phyloP scores from a whole-genome alignment of 352 stramenopile species.

The Albugo laibachii region DNA sequence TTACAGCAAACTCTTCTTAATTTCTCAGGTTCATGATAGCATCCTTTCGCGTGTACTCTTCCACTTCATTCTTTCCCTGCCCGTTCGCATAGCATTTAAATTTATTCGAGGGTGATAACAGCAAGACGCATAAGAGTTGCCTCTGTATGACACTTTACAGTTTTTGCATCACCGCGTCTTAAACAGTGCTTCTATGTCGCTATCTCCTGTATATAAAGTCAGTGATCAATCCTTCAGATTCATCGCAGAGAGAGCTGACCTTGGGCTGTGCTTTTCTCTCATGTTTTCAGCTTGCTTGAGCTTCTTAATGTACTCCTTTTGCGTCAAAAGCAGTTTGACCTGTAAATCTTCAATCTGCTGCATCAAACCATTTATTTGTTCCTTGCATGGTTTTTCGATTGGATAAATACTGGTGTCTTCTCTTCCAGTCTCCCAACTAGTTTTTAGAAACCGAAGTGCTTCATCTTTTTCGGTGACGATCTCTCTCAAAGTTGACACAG shows the following conservation, averaged over 20 bases:
- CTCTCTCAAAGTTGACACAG: slow-evolving; percentile 23
- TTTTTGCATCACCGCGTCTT: slow-evolving; percentile 57
- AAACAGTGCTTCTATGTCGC: slow-evolving; percentile 50
- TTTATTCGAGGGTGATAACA: no score
- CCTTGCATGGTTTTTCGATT: slow-evolving; percentile 48
- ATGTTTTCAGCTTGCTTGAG: slow-evolving; percentile 51
- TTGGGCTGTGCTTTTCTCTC: slow-evolving; percentile 40
- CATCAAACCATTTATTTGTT: slow-evolving; percentile 59
- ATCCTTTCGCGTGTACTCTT: no score
- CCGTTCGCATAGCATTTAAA: no score
- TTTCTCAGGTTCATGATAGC: no score
- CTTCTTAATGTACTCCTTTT: slow-evolving; percentile 64
- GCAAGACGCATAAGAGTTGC: slow-evolving; percentile 11
- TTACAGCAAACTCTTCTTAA: no score
- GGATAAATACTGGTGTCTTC: no score
- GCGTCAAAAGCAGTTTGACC: slow-evolving; percentile 47
- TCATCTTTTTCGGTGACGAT: slow-evolving; percentile 30
- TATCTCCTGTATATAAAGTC: slow-evolving; percentile 1
- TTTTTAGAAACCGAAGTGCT: slow-evolving; percentile 35
- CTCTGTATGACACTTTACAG: slow-evolving; percentile 67
- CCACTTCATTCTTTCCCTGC: no score
- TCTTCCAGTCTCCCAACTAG: slow-evolving; percentile 43
- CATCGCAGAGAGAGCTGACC: slow-evolving; percentile 6
- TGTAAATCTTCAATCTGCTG: slow-evolving; percentile 47
- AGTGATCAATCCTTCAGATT: no score